Conservation (phyloP, 202 grass and related monocot species). For the Zoysia matrella region DNA sequence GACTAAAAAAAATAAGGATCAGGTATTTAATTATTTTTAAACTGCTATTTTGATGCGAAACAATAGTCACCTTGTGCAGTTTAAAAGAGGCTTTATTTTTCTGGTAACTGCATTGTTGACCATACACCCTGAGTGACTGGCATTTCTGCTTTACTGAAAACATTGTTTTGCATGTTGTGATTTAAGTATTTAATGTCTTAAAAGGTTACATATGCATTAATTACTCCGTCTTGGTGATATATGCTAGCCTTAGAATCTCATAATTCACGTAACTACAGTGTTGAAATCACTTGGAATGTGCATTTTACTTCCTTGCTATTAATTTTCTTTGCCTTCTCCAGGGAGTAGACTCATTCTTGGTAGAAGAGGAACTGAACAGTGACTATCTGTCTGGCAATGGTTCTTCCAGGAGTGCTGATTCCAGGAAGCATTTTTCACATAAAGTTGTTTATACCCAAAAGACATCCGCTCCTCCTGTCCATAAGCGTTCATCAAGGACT, state of each 20-base stretch:
- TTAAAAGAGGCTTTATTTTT: not conserved
- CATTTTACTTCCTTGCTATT: conserved; percentile 41
- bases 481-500: conserved; percentile 63
- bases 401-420: conserved; percentile 78
- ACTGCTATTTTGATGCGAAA: conserved; percentile 9
- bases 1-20: conserved; percentile 61
- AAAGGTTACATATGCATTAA: conserved; percentile 8
- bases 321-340: conserved; percentile 55
- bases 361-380: conserved; percentile 80
- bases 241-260: not conserved
- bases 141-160: conserved; percentile 21
- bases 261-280: conserved; percentile 1
- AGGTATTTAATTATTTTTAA: conserved; percentile 54
- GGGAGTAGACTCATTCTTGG: conserved; percentile 59
- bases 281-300: conserved; percentile 21
- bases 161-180: not conserved
- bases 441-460: conserved; percentile 53
- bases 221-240: not conserved
- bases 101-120: conserved; percentile 5
- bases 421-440: conserved; percentile 42
- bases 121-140: conserved; percentile 8
- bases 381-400: conserved; percentile 83
- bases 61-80: not conserved
- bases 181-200: conserved; percentile 14
- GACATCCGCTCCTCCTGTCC: conserved; percentile 49